Conservation (phyloP, 768 basidiomycete genomes). For the Agaricus blazei region DNA sequence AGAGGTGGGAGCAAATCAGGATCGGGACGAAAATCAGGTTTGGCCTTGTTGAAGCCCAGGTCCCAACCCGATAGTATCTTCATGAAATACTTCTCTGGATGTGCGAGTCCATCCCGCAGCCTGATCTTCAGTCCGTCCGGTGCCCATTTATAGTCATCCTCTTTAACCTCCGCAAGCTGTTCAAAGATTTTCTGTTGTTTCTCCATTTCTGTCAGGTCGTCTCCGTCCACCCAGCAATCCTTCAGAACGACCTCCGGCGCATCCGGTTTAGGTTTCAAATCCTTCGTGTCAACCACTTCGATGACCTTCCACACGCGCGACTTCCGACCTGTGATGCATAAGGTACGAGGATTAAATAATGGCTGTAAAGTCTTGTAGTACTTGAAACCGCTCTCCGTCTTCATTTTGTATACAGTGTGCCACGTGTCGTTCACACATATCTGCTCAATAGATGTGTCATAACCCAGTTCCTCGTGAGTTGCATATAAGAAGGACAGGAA, state of each 20-base stretch:
- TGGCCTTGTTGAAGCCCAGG: background rate
- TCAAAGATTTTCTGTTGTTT: slow-evolving; percentile 13
- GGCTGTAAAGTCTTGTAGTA: background rate
- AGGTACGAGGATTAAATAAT: background rate
- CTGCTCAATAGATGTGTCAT: background rate
- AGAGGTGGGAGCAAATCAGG: background rate
- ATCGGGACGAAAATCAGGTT: background rate
- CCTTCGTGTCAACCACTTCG: background rate
- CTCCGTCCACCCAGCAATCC: background rate
- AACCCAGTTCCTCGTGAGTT: slow-evolving; percentile 2
- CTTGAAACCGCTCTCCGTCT: background rate
- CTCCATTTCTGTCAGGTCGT: slow-evolving; percentile 7
- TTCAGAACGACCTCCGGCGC: background rate
- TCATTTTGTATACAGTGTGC: background rate
- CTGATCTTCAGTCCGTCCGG: background rate
- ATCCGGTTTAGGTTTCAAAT: background rate
- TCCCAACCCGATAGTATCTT: background rate
- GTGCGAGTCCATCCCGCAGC: background rate
- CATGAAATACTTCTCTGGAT: slow-evolving; percentile 1
- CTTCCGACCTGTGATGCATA: slow-evolving; percentile 9
- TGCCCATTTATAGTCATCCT: background rate
- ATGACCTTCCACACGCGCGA: slow-evolving; percentile 13
- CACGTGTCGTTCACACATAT: background rate
- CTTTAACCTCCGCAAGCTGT: background rate
- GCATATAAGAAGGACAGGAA: slow-evolving; percentile 9